These are phyloP conservation scores for Fraxinus platypoda DNA, from an alignment of 305 asterid genomes.

Conservation along the genomic window DNA sequence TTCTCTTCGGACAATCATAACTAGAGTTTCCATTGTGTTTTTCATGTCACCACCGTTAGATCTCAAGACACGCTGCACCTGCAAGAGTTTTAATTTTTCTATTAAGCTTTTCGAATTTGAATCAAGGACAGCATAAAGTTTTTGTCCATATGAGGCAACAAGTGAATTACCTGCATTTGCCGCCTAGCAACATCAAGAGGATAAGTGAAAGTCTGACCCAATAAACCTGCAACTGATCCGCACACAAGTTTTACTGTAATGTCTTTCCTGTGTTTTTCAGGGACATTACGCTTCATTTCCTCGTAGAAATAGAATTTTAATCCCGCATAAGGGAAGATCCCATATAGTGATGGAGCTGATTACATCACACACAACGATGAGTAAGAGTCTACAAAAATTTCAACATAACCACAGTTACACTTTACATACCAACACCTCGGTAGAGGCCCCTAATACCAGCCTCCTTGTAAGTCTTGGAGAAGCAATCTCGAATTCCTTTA, in stretches of 20 bases:
- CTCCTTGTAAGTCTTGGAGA: slow-evolving; percentile 75
- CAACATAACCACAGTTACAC: background rate
- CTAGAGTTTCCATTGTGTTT: slow-evolving; percentile 69
- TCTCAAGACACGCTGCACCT: slow-evolving; percentile 71
- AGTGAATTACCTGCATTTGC: slow-evolving; percentile 84
- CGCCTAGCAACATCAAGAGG: slow-evolving; percentile 93
- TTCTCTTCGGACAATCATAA: slow-evolving; percentile 50
- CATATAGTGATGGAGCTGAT: slow-evolving; percentile 89
- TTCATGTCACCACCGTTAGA: slow-evolving; percentile 40
- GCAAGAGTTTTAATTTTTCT: slow-evolving; percentile 10
- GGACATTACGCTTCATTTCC: slow-evolving; percentile 86
- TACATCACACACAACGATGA: slow-evolving; percentile 2
- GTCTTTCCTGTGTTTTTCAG: slow-evolving; percentile 65
- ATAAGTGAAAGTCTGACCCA: slow-evolving; percentile 97
- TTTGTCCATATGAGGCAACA: background rate
- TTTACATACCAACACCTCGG: slow-evolving; percentile 81
- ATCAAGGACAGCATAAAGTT: background rate
- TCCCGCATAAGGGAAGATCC: slow-evolving; percentile 95
- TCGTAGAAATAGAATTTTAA: slow-evolving; percentile 90
- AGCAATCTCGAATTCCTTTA: slow-evolving; percentile 79
- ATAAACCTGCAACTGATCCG: slow-evolving; percentile 90
- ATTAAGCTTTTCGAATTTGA: background rate
- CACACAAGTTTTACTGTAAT: slow-evolving; percentile 78
- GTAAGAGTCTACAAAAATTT: slow-evolving; percentile 10
- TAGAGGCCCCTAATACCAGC: slow-evolving; percentile 84